These are phyloP conservation scores for Yamadazyma trypodendri DNA, from an alignment of 1,139 yeast genomes.

Conservation along the genomic window DNA sequence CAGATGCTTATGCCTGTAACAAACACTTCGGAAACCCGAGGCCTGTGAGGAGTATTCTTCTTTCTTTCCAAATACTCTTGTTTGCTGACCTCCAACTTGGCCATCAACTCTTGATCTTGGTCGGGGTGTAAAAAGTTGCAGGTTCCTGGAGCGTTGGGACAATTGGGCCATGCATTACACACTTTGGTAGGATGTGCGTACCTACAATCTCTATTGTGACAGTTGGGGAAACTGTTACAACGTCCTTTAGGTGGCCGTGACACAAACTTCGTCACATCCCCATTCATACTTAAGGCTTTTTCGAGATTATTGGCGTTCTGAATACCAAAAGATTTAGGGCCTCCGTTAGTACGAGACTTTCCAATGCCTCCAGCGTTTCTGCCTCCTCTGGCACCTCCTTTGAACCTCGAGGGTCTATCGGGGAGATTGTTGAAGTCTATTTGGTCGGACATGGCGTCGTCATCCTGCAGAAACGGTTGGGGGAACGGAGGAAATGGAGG, in stretches of 20 bases:
- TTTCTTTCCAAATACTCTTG: conserved; percentile 46
- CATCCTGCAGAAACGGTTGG: conserved; percentile 3
- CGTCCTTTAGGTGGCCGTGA: conserved; percentile 57
- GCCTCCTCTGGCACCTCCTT: conserved; percentile 4
- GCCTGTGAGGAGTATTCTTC: conserved; percentile 17
- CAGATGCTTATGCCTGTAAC: conserved; percentile 54
- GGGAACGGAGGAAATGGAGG: conserved; percentile 5
- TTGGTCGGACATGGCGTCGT: conserved; percentile 15
- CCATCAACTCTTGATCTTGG: conserved; percentile 72
- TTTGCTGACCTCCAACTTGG: conserved; percentile 59
- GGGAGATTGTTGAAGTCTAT: conserved; percentile 16
- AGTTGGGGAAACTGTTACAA: conserved; percentile 78
- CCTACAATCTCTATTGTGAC: conserved; percentile 64
- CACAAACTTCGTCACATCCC: conserved; percentile 24
- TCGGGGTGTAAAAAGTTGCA: conserved; percentile 83
- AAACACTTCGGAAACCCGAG: conserved; percentile 25
- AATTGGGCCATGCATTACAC: conserved; percentile 76
- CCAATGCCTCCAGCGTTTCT: conserved; percentile 14
- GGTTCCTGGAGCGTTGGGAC: conserved; percentile 78
- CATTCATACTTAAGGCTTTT: conserved; percentile 38
- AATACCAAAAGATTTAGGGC: conserved; percentile 30
- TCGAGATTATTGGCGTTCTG: conserved; percentile 41
- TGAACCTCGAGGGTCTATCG: conserved; percentile 10
- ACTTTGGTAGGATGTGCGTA: conserved; percentile 77
- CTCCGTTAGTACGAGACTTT: conserved; percentile 8